A percentile compares a stretch with the other conserved stretches of the same genome.
Evolutionary conservation across 1,139 yeast species (phyloP).

Genomic region (Yamadazyma friedrichii): DNA sequence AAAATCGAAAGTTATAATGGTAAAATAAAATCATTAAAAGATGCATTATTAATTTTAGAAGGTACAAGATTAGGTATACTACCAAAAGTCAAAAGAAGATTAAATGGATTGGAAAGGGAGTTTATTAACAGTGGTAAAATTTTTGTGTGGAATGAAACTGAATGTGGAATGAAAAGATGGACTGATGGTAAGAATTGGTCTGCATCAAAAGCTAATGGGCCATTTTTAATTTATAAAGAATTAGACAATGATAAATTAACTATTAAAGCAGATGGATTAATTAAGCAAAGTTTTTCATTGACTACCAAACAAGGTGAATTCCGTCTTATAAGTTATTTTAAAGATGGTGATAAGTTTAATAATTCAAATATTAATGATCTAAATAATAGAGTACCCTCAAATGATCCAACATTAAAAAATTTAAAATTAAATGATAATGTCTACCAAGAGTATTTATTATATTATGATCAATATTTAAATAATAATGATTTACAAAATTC

Average conservation of each 20-base stretch:
- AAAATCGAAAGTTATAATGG: constrained; percentile 63
- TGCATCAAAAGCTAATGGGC: constrained; percentile 67
- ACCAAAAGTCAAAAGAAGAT: constrained; percentile 59
- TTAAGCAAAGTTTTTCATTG: constrained; percentile 59
- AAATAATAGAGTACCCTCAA: constrained; percentile 14
- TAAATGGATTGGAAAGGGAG: constrained; percentile 56
- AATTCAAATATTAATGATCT: constrained; percentile 1
- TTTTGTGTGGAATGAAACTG: constrained; percentile 70
- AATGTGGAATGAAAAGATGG: constrained; percentile 74
- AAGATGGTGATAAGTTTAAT: constrained; percentile 12
- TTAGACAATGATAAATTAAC: constrained; percentile 37
- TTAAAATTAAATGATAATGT: constrained; percentile 18
- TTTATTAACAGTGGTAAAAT: constrained; percentile 58
- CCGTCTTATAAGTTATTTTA: constrained; percentile 55
- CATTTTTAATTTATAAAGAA: constrained; percentile 63
- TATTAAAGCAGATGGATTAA: constrained; percentile 45
- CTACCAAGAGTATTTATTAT: constrained; percentile 23
- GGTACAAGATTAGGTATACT: constrained; percentile 57
- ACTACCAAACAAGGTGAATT: constrained; percentile 47
- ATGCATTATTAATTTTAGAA: constrained; percentile 64
- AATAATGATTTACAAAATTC: not conserved
- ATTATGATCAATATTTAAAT: constrained; percentile 16
- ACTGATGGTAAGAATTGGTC: constrained; percentile 75
- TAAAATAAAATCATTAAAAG: constrained; percentile 52
- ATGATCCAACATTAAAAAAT: constrained; percentile 20